Evolutionary conservation across 75 land plant genomes (phyloP).

Genomic region (Picea glauca): DNA sequence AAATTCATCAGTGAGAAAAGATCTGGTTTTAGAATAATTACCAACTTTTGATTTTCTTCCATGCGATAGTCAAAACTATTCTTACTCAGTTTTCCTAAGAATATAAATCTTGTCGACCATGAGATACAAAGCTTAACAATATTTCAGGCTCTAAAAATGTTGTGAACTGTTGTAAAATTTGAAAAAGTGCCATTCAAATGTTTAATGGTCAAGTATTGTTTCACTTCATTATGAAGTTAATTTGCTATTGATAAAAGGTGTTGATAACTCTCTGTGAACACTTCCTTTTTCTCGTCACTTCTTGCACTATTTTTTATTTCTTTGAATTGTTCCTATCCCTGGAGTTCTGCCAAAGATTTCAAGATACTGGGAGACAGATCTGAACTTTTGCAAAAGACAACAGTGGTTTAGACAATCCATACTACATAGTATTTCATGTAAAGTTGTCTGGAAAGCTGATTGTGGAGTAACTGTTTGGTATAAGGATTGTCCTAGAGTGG

Average conservation of each 20-base stretch:
- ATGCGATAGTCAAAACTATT: background rate
- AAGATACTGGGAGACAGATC: background rate
- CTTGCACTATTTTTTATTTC: background rate
- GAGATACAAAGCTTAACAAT: background rate
- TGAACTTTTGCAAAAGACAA: background rate
- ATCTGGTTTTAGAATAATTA: background rate
- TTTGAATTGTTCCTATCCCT: conserved; percentile 1
- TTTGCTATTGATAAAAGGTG: background rate
- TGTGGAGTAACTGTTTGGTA: too few relatives aligned
- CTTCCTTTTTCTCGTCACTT: background rate
- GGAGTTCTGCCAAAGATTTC: background rate
- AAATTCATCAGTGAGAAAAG: background rate
- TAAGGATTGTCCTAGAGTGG: too few relatives aligned
- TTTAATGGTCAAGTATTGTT: background rate
- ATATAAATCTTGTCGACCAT: background rate
- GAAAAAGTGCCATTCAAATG: too few relatives aligned
- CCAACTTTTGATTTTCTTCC: background rate
- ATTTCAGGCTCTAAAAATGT: background rate
- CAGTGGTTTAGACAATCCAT: background rate
- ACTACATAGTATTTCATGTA: background rate
- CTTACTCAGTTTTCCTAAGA: background rate
- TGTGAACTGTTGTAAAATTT: too few relatives aligned
- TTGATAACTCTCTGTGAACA: background rate
- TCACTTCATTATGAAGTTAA: background rate
- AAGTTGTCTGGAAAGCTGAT: background rate